Evolutionary conservation across 1,284 basidiomycete genomes (phyloP).

Genomic region (Phenoliferia sp.): DNA sequence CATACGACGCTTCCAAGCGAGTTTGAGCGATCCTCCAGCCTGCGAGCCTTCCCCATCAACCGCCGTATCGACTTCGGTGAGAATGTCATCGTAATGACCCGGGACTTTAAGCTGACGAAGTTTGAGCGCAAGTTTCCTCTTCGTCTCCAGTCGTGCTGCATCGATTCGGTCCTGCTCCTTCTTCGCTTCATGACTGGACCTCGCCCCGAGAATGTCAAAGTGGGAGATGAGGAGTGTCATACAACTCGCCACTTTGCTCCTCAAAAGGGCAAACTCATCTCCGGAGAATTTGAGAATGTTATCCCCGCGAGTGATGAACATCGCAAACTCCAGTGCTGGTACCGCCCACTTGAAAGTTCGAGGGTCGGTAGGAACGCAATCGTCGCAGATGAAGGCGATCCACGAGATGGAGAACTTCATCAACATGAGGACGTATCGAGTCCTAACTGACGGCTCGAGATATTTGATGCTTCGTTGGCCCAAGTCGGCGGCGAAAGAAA

Average conservation of each 20-base stretch:
- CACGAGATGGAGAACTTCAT: slow-evolving; percentile 89
- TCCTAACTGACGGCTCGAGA: slow-evolving; percentile 68
- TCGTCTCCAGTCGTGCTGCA: slow-evolving; percentile 51
- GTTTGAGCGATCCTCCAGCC: slow-evolving; percentile 19
- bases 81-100: slow-evolving; percentile 50
- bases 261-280: slow-evolving; percentile 81
- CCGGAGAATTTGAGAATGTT: slow-evolving; percentile 84
- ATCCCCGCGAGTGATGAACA: slow-evolving; percentile 81
- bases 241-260: slow-evolving; percentile 89
- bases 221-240: slow-evolving; percentile 95
- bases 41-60: neutral
- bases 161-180: slow-evolving; percentile 76
- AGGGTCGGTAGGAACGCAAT: slow-evolving; percentile 92
- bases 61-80: slow-evolving; percentile 22
- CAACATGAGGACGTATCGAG: slow-evolving; percentile 73
- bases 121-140: slow-evolving; percentile 44
- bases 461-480: slow-evolving; percentile 80
- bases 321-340: slow-evolving; percentile 88
- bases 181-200: slow-evolving; percentile 81
- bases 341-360: slow-evolving; percentile 99
- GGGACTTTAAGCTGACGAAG: slow-evolving; percentile 26
- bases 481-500: slow-evolving; percentile 85
- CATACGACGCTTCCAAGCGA: slow-evolving; percentile 29
- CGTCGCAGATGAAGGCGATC: slow-evolving; percentile 98
- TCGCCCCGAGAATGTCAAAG: slow-evolving; percentile 94